Evolutionary conservation across 768 basidiomycete genomes (phyloP), one percentile per base, ranked within the genome.

Genomic region (Royoungia palumana): DNA sequence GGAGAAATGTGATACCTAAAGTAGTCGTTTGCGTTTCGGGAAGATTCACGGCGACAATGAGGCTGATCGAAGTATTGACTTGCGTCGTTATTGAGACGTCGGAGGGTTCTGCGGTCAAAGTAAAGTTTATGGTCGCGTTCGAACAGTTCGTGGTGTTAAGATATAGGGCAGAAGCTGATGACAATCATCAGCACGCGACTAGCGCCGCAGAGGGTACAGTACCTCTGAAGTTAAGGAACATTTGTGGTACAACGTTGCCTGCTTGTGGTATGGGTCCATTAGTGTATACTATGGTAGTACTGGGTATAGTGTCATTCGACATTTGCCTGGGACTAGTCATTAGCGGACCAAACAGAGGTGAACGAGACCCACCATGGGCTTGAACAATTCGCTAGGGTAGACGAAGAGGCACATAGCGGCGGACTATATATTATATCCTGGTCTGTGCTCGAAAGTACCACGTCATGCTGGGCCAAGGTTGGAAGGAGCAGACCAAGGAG

Each of bases 161-260:
- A 52, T 68, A 75, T 6, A 80, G 57, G 4, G 68, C 62, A 9
- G 72, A 75, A n/a, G 75, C 78, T 79, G 48, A 34, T 40, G 0
- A 24, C 5, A 14, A 16, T 21, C 34, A 19, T 64, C 35, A 63
- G 49, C 30, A 13, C 22, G 34, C 11, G 42, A 37, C 11, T 19
- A 13, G 9, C 25, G 14, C 17, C n/a, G 42, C 13, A 28, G 37
- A 2, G 14, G 28, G 19, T 5, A n/a, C 19, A 39, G 46, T 54
- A 80, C 81, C 81, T 69, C 70, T 71, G 64, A 82, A 80, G 27
- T 66, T 69, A 46, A 83, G 60, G 57, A 82, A 83, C 68, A 82
- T 69, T 49, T 83, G 82, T 2, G 80, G 81, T 49, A 80, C 63
- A 34, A 79, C 70, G 47, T 73, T 63, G 19, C 62, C 70, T 14